Percentiles rank a stretch among this genome's conserved stretches.
phyloP scores from a whole-genome alignment of 2,329 filamentous ascomycete species.

The Botrytis deweyae region DNA sequence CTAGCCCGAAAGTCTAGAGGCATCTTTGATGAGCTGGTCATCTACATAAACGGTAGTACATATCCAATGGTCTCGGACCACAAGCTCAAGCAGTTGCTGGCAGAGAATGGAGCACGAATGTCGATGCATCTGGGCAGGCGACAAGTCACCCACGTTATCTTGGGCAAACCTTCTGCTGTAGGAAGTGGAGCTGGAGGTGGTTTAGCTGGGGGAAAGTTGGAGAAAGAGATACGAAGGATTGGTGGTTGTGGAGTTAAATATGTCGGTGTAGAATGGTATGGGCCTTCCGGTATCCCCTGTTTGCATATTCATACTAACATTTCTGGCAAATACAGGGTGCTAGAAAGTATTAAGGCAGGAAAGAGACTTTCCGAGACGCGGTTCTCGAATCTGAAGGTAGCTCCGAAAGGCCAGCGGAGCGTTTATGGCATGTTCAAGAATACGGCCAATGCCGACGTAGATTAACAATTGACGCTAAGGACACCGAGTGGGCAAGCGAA shows the following conservation, averaged over 20 bases:
- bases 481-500: slow-evolving; percentile 11
- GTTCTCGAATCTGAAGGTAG: slow-evolving; percentile 65
- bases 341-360: slow-evolving; percentile 78
- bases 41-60: slow-evolving; percentile 89
- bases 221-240: slow-evolving; percentile 71
- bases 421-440: slow-evolving; percentile 55
- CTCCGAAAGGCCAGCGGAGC: slow-evolving; percentile 61
- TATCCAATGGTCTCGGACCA: slow-evolving; percentile 80
- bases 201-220: slow-evolving; percentile 73
- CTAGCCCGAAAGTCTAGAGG: slow-evolving; percentile 31
- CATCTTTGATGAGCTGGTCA: slow-evolving; percentile 69
- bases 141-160: slow-evolving; percentile 81
- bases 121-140: slow-evolving; percentile 70
- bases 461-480: slow-evolving; percentile 14
- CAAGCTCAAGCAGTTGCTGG: slow-evolving; percentile 75
- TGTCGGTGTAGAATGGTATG: slow-evolving; percentile 77
- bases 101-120: slow-evolving; percentile 69
- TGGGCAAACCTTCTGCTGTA: slow-evolving; percentile 58
- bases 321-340: slow-evolving; percentile 53
- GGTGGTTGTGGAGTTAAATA: slow-evolving; percentile 73
- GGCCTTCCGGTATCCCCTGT: slow-evolving; percentile 19
- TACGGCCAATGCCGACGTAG: slow-evolving; percentile 24
- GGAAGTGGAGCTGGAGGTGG: slow-evolving; percentile 67
- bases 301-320: slow-evolving; percentile 6
- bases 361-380: slow-evolving; percentile 72